A percentile compares a stretch with the other conserved stretches of the same genome.
phyloP scores from a whole-genome alignment of 192 early-diverging fungal species.

The Phycomyces nitens region DNA sequence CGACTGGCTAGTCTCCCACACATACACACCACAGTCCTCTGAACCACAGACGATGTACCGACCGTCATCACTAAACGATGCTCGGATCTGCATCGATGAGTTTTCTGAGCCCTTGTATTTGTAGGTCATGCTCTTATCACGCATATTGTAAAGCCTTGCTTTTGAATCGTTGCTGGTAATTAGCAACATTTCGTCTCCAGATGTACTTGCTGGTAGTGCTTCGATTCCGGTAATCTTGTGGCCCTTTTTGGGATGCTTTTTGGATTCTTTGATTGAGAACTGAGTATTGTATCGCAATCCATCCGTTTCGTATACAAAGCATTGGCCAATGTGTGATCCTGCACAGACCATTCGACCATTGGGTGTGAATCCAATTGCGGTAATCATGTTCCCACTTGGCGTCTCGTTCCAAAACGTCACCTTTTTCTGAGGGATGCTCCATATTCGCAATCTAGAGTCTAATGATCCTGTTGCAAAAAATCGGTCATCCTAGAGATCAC shows the following conservation, averaged over 20 bases:
- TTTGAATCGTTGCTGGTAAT: slow-evolving; percentile 78
- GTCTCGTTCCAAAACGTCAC: slow-evolving; percentile 72
- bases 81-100: slow-evolving; percentile 60
- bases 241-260: slow-evolving; percentile 50
- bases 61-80: slow-evolving; percentile 71
- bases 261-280: slow-evolving; percentile 59
- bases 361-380: slow-evolving; percentile 68
- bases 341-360: slow-evolving; percentile 64
- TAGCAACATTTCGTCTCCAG: slow-evolving; percentile 58
- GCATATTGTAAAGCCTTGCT: slow-evolving; percentile 69
- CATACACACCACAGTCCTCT: slow-evolving; percentile 71
- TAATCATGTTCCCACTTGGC: slow-evolving; percentile 66
- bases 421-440: slow-evolving; percentile 72
- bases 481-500: slow-evolving; percentile 26
- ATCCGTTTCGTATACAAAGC: slow-evolving; percentile 75
- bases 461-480: slow-evolving; percentile 63
- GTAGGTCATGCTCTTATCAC: slow-evolving; percentile 63
- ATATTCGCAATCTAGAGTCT: slow-evolving; percentile 70
- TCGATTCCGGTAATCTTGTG: slow-evolving; percentile 82
- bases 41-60: slow-evolving; percentile 75
- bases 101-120: slow-evolving; percentile 78
- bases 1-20: slow-evolving; percentile 53
- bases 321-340: slow-evolving; percentile 70
- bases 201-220: slow-evolving; percentile 44
- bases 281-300: slow-evolving; percentile 77